Base-by-base conservation (phyloP, 306 rosid species). In the Notholithocarpus densiflorus region DNA sequence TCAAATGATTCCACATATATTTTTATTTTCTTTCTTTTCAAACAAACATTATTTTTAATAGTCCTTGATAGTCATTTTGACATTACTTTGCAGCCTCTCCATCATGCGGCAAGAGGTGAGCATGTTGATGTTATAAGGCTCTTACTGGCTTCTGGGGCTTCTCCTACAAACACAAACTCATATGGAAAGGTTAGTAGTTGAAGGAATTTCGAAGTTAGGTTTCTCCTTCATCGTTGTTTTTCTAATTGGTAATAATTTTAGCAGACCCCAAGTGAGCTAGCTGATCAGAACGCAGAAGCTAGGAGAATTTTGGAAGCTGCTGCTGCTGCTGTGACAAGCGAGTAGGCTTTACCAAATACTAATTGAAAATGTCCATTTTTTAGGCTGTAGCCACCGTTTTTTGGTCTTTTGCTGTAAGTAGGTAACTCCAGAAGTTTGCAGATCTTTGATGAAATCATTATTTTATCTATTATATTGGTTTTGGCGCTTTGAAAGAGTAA, bases 61-160 rank as follows among this genome's bases (percentile, higher is more conserved):
- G 37, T 4, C 75, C 26, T 65, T 34, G 40, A 61, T 81, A 23
- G 17, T 83, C 52, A 43, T 78, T 65, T 75, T 79, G 56, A 72
- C 40, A 79, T 72, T 72, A 21, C 75, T 79, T 87, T n/a, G 27
- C 85, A 91, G 98, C 98, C 97, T 82, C 96, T 95, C 77, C 98
- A 93, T 79, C 98, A 95, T 70, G 98, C 98, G 0, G 97, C 97
- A 32, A 90, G 98, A 84, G 97, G 97, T 31, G 97, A 95, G 82
- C 98, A 95, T 84, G 85, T 84, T 53, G 89, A 83, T 74, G 82
- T 91, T 55, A 68, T 91, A 82, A 82, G 90, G 69, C 59, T 87
- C 75, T 82, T 93, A 84, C 78, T 93, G 62, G 83, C 91, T 75
- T 76, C 86, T 60, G 98, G 97, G 10, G 98, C 98, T 1, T 88